Base-by-base conservation (phyloP, 805 yeast genomes). In the Candida boidinii region DNA sequence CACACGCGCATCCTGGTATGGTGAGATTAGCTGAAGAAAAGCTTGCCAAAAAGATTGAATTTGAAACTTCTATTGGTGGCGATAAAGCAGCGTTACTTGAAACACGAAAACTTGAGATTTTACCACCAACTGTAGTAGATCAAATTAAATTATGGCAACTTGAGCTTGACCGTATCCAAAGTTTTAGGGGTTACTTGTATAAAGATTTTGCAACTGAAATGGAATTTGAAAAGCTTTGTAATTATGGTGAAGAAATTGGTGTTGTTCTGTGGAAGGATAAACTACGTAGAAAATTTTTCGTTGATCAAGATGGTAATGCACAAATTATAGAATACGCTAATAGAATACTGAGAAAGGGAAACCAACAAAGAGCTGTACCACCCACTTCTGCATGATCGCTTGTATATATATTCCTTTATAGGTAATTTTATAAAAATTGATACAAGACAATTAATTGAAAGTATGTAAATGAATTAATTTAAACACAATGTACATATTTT, bases 81-180 rank as follows among this genome's bases (percentile, higher is more conserved):
- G 51, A 51, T 30, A 36, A 39, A 3, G 29, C 41, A 11, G 66
- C 72, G 31, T 58, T 70, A 5, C 49, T 46, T 22, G 14, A 4
- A 12, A 7, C 18, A 13, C 31, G 23, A 43, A 52, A 70, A 41
- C 46, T 76, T 37, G 78, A 79, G 49, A 62, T 92, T 10, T 54
- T 83, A 5, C 97, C 97, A 4, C 95, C 97, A 1, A 92, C 95
- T 0, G 95, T 92, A n/a, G 83, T 85, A 1, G 99, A 92, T 57
- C 99, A 92, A 54, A 84, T 92, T 45, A 79, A 78, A 51, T 66
- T 92, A 33, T 92, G 99, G 99, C 97, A 92, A 61, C 64, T 92
- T 39, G 99, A 92, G 53, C 59, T 88, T 60, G 97, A 92, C 54
- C 73, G 99, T 58, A 84, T 92, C 42, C 78, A 82, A 44, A 73